Evolutionary conservation across 164 flowering plant species (phyloP), one percentile per base, ranked within the genome.

Genomic region (Litsea cubeba): DNA sequence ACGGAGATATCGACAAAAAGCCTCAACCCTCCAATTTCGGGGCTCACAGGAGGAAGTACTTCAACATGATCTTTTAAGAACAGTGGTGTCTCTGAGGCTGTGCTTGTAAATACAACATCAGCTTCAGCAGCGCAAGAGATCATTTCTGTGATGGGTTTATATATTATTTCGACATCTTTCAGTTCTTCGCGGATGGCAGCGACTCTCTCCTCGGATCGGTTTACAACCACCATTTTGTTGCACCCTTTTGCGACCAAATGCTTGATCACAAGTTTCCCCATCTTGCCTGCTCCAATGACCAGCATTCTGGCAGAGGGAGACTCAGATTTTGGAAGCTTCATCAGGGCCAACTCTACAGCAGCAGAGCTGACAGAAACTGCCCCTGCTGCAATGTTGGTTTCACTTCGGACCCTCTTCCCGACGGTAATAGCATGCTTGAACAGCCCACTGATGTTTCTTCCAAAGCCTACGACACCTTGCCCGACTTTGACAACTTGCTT

Each of bases 331-430:
- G 98, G 97, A 75, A 95, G 90, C 84, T 95, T 93, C 97, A 91
- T 92, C 26, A 93, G 70, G 50, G 98, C 97, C 71, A 95, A 80
- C 75, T 95, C 99, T 23, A 95, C 99, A 54, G 98, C 97, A 73
- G 99, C 99, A 3, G 99, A 95, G 82, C 99, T 95, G 12, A 95
- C 97, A 22, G 99, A 95, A 68, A 95, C 98, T 32, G 99, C 98
- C 12, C 99, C 99, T 25, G 95, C 82, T 50, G 97, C 90, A 80
- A 95, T 91, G 74, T 89, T 95, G 54, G 97, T 91, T 81, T 93
- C 99, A 3, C 91, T 85, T 75, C 99, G 81, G 65, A 92, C 99
- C 62, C 97, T 83, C 84, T 95, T 95, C 22, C 99, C 99, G 6
- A 87, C 97, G 12, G 91, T 88, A 76, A 95, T 93, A 3, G 99